Base-by-base conservation (phyloP, 768 basidiomycete species). In the Panellus pusillus region DNA sequence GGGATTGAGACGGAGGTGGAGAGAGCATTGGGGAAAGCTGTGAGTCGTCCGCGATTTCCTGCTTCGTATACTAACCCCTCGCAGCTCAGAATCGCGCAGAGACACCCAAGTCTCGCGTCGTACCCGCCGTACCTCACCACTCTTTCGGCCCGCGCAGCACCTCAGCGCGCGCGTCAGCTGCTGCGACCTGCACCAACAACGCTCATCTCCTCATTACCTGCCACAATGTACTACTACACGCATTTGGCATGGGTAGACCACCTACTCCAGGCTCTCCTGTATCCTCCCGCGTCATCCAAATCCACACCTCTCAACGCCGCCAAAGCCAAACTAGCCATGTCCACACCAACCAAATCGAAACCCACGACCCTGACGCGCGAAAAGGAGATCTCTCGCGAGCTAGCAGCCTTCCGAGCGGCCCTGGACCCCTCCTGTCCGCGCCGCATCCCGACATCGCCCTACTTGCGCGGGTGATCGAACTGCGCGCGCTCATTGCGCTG, bases 11-110 rank as follows among this genome's bases (percentile, higher is more conserved):
- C 48, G 0, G 87, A 89, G 65, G 84, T 87, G 18, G 87, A 89
- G 63, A 81, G 76, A 51, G 83, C 87, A 11, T 72, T 88, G 14
- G 81, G 80, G 14, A 87, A 86, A 70, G 88, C 84, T 51, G 87
- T 90, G 54, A 68, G 87, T 76, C 38, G 8, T 29, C 28, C 11
- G 9, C 18, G 11, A 15, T 17, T 45, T 44, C 5, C 12, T 40
- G 37, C 15, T 3, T 29, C 35, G 17, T 19, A 1, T 31, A 43
- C 51, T 48, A 42, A 43, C 27, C 17, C 35, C 55, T 37, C 40
- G 3, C 57, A 83, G 82, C 68, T 80, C 11, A 64, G 79, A 31
- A 74, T 87, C 50, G 73, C 85, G 0, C 81, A 84, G 65, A 84
- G 83, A 70, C 84, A 87, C 61, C 85, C 89, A 3, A 78, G 86